Base-by-base conservation (phyloP, 371 early-diverging fungal genomes). In the Polyrhizophydium stewartii region DNA sequence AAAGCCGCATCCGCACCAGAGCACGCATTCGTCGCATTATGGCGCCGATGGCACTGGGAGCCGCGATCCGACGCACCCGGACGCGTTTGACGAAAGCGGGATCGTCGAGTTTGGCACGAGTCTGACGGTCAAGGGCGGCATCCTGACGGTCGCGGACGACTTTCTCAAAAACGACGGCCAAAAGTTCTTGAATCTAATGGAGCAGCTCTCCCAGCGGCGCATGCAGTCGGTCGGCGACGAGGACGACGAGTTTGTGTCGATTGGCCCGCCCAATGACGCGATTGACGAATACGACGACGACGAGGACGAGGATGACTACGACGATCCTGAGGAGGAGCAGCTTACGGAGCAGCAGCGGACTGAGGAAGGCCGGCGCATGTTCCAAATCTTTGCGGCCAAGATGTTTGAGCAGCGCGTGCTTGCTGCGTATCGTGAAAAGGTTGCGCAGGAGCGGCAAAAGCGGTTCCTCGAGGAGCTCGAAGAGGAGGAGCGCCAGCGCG, bases 371-470 rank as follows among this genome's bases (percentile, higher is more conserved):
- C 85, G 94, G 16, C 83, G 87, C 22, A 92, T 93, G 89, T 94
- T 96, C 66, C 94, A 93, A 68, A 87, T 93, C 25, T 92, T 94
- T 81, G 94, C 94, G 16, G 94, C 96, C 25, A 87, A 91, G 50
- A 90, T 94, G 87, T 94, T 96, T 84, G 96, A 94, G 72, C 94
- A 94, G 64, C 85, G 95, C 21, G 93, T 94, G 0, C 73, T 94
- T 40, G 82, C 86, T 53, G 92, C 94, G 3, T 96, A 93, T 66
- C 86, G 92, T 45, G 96, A 96, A 73, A 92, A 93, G 77, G 84
- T 91, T 12, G 91, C 92, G 13, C 85, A 81, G 53, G 92, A 92
- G 65, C 82, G 91, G 56, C 90, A 89, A 64, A 77, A 85, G 58
- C 85, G 87, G 7, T 76, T 93, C 25, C 71, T 93, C 31, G 86